Evolutionary conservation across 2,329 filamentous ascomycete species (phyloP), one percentile per base, ranked within the genome.

Genomic region (Cadophora luteo-olivacea): DNA sequence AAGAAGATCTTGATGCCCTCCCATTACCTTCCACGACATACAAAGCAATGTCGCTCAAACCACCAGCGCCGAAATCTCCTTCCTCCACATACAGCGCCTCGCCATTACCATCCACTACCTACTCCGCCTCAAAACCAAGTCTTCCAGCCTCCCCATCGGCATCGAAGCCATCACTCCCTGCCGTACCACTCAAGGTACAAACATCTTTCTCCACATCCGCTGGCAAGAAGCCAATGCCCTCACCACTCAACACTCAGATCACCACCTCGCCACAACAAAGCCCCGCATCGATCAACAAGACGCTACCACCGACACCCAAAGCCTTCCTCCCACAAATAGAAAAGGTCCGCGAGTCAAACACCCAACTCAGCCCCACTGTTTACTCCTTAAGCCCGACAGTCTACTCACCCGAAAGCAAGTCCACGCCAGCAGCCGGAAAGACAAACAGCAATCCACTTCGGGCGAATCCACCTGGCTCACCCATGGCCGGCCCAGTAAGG

Each of bases 361-460:
- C 68, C 4, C 70, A 74, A 36, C 79, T 88, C 2, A 87, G 82
- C 67, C 84, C 87, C 1, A 80, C 82, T 0, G 84, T 88, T 4
- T 89, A 89, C 75, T 70, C 71, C n/a, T 73, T 73, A 2, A 86
- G 82, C 67, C 83, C 87, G 2, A 80, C 82, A 1, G 84, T 88
- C 4, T 89, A 89, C 75, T 69, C 72, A 24, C 74, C 74, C 19
- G 67, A 69, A 32, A 66, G 69, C 66, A 70, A 71, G 64, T 22
- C 61, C 14, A 49, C 61, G 22, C 66, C 61, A 19, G 57, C 33
- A 19, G 22, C 58, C 9, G 36, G 48, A n/a, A 60, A 36, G 22
- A 14, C 45, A 55, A 63, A 51, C 25, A 54, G 36, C 9, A 67
- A 62, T 14, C 29, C 64, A 3, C 36, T 36, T n/a, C 48, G 61